A percentile compares a stretch with the other conserved stretches of the same genome.
These are phyloP conservation scores for Akanthomyces lecanii DNA, from an alignment of 2,329 filamentous ascomycete genomes.

Conservation along the genomic window DNA sequence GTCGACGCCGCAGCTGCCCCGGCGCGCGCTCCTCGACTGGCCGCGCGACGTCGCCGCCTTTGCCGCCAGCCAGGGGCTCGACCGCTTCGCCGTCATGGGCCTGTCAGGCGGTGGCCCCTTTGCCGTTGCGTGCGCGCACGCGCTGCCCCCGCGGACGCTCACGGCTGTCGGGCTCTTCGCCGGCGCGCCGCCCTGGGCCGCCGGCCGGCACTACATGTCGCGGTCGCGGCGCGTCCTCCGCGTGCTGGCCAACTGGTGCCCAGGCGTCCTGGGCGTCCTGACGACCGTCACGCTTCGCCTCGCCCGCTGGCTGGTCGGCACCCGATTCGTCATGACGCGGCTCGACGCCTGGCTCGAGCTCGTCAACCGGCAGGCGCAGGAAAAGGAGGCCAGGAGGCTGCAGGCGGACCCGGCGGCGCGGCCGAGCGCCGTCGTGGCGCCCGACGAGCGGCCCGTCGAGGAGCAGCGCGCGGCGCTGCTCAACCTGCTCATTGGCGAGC, in stretches of 20 bases:
- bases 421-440: slow-evolving; percentile 5
- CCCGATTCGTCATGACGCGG: slow-evolving; percentile 18
- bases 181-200: slow-evolving; percentile 32
- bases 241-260: slow-evolving; percentile 23
- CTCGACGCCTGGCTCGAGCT: slow-evolving; percentile 25
- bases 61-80: slow-evolving; percentile 24
- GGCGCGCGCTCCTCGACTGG: slow-evolving; percentile 31
- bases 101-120: slow-evolving; percentile 35
- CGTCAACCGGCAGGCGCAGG: slow-evolving; percentile 18
- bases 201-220: slow-evolving; percentile 29
- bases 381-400: slow-evolving; percentile 16
- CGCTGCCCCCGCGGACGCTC: slow-evolving; percentile 28
- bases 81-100: slow-evolving; percentile 31
- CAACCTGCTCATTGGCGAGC: slow-evolving; percentile 27
- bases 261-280: slow-evolving; percentile 21
- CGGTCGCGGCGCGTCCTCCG: slow-evolving; percentile 21
- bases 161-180: slow-evolving; percentile 35
- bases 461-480: slow-evolving; percentile 27
- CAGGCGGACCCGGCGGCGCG: slow-evolving; percentile 1
- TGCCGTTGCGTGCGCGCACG: slow-evolving; percentile 32
- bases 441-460: slow-evolving; percentile 15
- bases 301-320: slow-evolving; percentile 21
- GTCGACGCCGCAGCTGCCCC: slow-evolving; percentile 31
- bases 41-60: slow-evolving; percentile 31
- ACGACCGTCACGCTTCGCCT: slow-evolving; percentile 22